Conservation (phyloP, 805 yeast genomes). For the Zygoascus flipseniorum region DNA sequence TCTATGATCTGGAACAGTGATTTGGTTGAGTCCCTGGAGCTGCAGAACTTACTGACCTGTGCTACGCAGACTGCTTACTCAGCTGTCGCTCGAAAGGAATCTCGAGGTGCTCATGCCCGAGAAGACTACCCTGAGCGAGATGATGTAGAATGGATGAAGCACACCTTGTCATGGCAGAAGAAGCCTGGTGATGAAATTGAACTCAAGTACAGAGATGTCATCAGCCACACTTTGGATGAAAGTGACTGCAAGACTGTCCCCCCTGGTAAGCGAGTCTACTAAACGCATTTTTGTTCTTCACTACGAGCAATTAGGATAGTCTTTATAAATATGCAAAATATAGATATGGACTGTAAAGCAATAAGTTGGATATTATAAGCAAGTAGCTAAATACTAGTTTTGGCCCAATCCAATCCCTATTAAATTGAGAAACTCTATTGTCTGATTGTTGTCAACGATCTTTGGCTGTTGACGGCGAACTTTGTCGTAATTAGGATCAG, state of each 20-base stretch:
- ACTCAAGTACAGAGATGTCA: constrained; percentile 80
- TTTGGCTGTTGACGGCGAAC: constrained; percentile 8
- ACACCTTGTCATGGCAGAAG: constrained; percentile 86
- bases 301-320: too few species aligned
- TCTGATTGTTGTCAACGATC: constrained; percentile 21
- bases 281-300: constrained; percentile 20
- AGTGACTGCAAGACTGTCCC: constrained; percentile 92
- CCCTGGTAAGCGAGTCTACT: constrained; percentile 93
- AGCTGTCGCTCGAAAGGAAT: constrained; percentile 92
- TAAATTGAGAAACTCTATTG: constrained; percentile 21
- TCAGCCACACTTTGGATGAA: constrained; percentile 77
- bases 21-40: constrained; percentile 89
- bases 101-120: constrained; percentile 99
- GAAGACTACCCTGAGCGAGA: constrained; percentile 96
- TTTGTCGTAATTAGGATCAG: constrained; percentile 2
- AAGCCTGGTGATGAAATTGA: constrained; percentile 59
- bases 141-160: constrained; percentile 97
- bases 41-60: constrained; percentile 93
- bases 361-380: background rate
- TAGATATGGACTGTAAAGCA: constrained; percentile 5
- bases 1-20: constrained; percentile 99
- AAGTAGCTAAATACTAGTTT: background rate
- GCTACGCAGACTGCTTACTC: constrained; percentile 92
- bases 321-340: background rate
- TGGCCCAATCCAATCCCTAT: constrained; percentile 4